Evolutionary conservation across 2,329 filamentous ascomycete genomes (phyloP).

Genomic region (Xylariaceae sp.): DNA sequence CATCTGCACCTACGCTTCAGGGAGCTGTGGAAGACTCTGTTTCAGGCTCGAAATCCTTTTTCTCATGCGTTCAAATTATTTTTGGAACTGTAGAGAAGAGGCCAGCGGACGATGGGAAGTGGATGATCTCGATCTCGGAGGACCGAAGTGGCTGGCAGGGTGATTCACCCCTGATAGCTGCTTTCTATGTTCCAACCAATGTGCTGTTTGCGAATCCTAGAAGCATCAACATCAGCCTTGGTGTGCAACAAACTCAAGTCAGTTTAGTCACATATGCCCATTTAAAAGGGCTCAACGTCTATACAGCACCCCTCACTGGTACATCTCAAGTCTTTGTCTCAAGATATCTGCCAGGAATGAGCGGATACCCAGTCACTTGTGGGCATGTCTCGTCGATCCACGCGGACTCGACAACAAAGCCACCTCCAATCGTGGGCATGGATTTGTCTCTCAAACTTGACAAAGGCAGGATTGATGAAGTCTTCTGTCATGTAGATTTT

Average conservation of each 20-base stretch:
- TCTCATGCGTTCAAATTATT: conserved; percentile 37
- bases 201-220: conserved; percentile 33
- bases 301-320: conserved; percentile 32
- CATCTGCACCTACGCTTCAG: conserved; percentile 15
- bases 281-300: conserved; percentile 25
- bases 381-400: not conserved
- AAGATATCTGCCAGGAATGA: conserved; percentile 32
- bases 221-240: conserved; percentile 31
- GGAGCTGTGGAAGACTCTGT: conserved; percentile 6
- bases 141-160: conserved; percentile 37
- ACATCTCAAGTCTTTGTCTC: conserved; percentile 36
- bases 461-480: conserved; percentile 28
- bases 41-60: conserved; percentile 18
- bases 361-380: conserved; percentile 10
- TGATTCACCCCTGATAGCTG: conserved; percentile 36
- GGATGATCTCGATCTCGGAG: conserved; percentile 31
- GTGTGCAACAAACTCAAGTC: conserved; percentile 25
- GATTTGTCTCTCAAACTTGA: conserved; percentile 31
- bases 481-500: conserved; percentile 41
- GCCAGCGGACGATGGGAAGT: conserved; percentile 25
- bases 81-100: conserved; percentile 36
- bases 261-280: conserved; percentile 24
- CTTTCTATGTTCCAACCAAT: conserved; percentile 38
- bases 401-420: not conserved
- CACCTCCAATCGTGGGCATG: conserved; percentile 12